Base-by-base conservation (phyloP, 805 yeast species). In the Kuraishia hungarica region DNA sequence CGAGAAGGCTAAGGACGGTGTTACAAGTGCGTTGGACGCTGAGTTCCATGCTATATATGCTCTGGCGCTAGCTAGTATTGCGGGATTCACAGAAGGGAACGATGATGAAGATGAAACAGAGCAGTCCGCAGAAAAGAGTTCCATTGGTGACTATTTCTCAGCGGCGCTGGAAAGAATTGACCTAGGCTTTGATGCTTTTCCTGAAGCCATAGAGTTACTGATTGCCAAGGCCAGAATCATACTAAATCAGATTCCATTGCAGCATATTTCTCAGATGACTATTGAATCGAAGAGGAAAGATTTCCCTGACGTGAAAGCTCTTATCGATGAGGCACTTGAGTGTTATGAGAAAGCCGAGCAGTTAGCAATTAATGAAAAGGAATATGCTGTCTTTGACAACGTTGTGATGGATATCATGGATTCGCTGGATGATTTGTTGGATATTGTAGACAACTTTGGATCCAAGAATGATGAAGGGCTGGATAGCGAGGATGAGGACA, bases 1-100 rank as follows among this genome's bases (percentile, higher is more conserved):
- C 64, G 70, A 4, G 71, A 73, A 7, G 62, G 64, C 22, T 53
- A 60, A 43, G 46, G 65, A 64, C 26, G 61, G 65, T 57, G 57
- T 55, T n/a, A 43, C 39, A 5, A 21, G 58, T 13, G 58, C 60
- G 53, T 56, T 79, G 26, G 75, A 78, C 26, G 81, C 79, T 39
- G 75, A 73, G 50, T 88, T 91, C 66, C 86, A 88, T 64, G 73
- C 86, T 4, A 80, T 87, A 29, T 93, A 91, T 68, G 92, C 90
- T 0, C 70, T 82, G 50, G 85, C 96, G 0, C 70, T 88, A 49
- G 76, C 83, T 47, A 89, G 85, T 56, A 71, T 87, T 59, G 81
- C 88, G 1, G 73, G 74, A 39, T 86, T 82, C 69, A 76, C 81
- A 59, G 69, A 64, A 1, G 60, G 56, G 24, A 62, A 58, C 26